Evolutionary conservation across 331 rosid species (phyloP).

Genomic region (Pyracantha coccinea): DNA sequence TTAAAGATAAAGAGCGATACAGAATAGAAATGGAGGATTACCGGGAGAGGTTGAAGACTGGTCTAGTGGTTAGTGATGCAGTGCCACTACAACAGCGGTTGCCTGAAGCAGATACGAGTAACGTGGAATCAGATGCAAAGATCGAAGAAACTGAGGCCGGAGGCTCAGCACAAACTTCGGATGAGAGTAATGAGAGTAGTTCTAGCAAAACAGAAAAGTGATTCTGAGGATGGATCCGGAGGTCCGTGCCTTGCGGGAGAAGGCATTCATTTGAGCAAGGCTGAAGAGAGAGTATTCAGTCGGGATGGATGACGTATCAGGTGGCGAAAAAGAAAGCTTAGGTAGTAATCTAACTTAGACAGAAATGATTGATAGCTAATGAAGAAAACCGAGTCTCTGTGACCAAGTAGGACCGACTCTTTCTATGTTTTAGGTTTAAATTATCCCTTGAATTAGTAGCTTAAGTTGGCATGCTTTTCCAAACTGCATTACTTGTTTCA

Average conservation of each 20-base stretch:
- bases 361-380: neutral
- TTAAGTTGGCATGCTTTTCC: neutral
- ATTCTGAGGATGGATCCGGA: neutral
- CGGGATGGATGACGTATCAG: neutral
- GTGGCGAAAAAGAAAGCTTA: neutral
- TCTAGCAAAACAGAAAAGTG: slow-evolving; percentile 19
- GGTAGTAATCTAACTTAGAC: neutral
- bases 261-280: neutral
- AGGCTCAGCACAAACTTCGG: slow-evolving; percentile 28
- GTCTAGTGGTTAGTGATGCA: slow-evolving; percentile 58
- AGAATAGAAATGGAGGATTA: slow-evolving; percentile 74
- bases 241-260: neutral
- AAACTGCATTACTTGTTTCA: neutral
- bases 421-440: neutral
- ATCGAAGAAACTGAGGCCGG: slow-evolving; percentile 33
- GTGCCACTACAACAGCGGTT: slow-evolving; percentile 64
- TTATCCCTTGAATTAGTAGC: neutral
- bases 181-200: slow-evolving; percentile 32
- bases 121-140: slow-evolving; percentile 33
- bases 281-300: neutral
- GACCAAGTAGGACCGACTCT: neutral
- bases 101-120: slow-evolving; percentile 35
- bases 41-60: slow-evolving; percentile 46
- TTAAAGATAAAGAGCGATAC: slow-evolving; percentile 83
- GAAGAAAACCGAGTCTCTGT: neutral